Base-by-base conservation (phyloP, 805 yeast genomes). In the Metschnikowia sp. region DNA sequence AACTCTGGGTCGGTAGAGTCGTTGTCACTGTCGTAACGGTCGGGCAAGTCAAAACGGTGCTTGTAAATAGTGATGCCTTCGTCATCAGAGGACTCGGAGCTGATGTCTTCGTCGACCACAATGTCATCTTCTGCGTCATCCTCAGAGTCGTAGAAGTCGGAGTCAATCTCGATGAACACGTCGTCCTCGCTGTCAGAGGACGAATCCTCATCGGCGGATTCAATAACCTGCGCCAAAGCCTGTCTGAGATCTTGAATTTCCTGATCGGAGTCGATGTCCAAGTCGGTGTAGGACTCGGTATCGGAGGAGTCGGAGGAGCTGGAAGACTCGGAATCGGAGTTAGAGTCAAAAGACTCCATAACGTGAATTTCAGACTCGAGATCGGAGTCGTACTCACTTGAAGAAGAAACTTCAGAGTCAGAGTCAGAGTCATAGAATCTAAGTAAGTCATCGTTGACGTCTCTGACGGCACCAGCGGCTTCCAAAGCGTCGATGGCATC, bases 41-140 rank as follows among this genome's bases (percentile, higher is more conserved):
- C 70, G 35, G 74, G 73, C 49, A 69, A 59, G 52, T 67, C 75
- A 42, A 68, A 69, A 47, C 65, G 63, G 55, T 70, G 73, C 51
- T 63, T 66, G 63, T 72, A 72, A 45, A 72, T 72, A 31, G 76
- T 72, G 49, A 69, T 50, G 29, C 76, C 77, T 57, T 71, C 75
- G 44, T 64, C 73, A 36, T 63, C 72, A 34, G 57, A 58, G 13
- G 72, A 64, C 19, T 64, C 60, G 34, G 52, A 47, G 31, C 67
- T 61, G 13, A 31, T 35, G 28, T 29, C 7, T 34, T 59, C 64
- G 19, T 52, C 48, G 22, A 58, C 63, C 29, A 42, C 43, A 13
- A 38, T 37, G 41, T 56, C 47, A 35, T 56, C 62, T 46, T 60
- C 56, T 12, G 55, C 59, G 32, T 59, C 64, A 35, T 55, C 59